A percentile compares a stretch with the other conserved stretches of the same genome.
phyloP scores from a whole-genome alignment of 345 rosid genomes.

The Erodium maritimum region DNA sequence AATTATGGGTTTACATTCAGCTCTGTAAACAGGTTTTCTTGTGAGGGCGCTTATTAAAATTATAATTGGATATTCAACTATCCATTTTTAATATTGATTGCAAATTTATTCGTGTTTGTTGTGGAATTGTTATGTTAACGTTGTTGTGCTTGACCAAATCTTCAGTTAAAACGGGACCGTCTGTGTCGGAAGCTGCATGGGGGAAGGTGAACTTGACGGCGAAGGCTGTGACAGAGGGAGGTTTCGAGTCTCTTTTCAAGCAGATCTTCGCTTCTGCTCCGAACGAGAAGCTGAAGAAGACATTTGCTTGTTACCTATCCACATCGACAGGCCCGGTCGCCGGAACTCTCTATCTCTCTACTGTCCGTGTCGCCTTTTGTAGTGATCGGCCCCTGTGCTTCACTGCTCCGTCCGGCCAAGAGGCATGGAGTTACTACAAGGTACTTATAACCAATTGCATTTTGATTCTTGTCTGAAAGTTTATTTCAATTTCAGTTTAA shows the following conservation, averaged over 20 bases:
- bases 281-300: constrained; percentile 56
- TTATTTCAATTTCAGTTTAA: constrained; percentile 28
- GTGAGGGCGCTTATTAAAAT: too few species aligned
- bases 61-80: too few species aligned
- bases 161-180: constrained; percentile 62
- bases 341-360: constrained; percentile 70
- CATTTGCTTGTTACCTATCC: constrained; percentile 75
- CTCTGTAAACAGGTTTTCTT: background rate
- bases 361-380: constrained; percentile 51
- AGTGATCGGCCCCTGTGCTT: constrained; percentile 74
- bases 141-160: too few species aligned
- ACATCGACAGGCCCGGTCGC: constrained; percentile 84
- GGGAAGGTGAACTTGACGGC: constrained; percentile 73
- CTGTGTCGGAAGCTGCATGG: constrained; percentile 73
- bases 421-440: constrained; percentile 84
- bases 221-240: constrained; percentile 69
- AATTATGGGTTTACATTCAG: too few species aligned
- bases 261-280: constrained; percentile 53
- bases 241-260: constrained; percentile 71
- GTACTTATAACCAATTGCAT: too few species aligned
- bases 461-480: background rate
- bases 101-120: too few species aligned
- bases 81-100: too few species aligned
- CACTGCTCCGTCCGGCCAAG: constrained; percentile 73
- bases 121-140: too few species aligned